These are phyloP conservation scores for Penicillium glabrum DNA, from an alignment of 2,329 filamentous ascomycete genomes.

Conservation along the genomic window DNA sequence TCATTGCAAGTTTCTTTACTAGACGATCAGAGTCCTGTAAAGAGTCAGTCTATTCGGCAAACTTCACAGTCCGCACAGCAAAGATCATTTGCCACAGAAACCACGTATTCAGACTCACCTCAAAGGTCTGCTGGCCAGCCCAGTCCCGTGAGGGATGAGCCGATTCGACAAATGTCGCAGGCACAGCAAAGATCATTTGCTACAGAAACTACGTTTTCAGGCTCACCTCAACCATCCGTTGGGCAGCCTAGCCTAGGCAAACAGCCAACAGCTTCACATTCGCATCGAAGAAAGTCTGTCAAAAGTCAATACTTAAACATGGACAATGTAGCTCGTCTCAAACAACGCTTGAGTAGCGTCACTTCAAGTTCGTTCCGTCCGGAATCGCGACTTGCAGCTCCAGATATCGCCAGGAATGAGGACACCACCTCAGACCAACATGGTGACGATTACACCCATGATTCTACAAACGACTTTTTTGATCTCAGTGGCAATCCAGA, in stretches of 20 bases:
- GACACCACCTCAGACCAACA: background rate
- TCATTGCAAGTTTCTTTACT: background rate
- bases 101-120: background rate
- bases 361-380: background rate
- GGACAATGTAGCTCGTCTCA: background rate
- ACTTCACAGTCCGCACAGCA: background rate
- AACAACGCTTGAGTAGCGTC: background rate
- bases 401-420: background rate
- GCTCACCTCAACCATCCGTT: background rate
- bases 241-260: background rate
- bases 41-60: background rate
- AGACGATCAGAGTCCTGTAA: background rate
- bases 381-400: background rate
- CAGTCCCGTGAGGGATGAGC: background rate
- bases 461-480: constrained; percentile 3
- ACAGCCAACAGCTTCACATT: background rate
- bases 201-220: background rate
- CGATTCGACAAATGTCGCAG: background rate
- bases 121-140: background rate
- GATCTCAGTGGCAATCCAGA: background rate
- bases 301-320: background rate
- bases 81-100: background rate
- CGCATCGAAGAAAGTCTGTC: background rate
- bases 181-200: background rate
- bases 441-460: background rate